Percentiles rank a stretch among this genome's conserved stretches.
These are phyloP conservation scores for Berberis thunbergii DNA, from an alignment of 164 flowering plant species.

Conservation along the genomic window DNA sequence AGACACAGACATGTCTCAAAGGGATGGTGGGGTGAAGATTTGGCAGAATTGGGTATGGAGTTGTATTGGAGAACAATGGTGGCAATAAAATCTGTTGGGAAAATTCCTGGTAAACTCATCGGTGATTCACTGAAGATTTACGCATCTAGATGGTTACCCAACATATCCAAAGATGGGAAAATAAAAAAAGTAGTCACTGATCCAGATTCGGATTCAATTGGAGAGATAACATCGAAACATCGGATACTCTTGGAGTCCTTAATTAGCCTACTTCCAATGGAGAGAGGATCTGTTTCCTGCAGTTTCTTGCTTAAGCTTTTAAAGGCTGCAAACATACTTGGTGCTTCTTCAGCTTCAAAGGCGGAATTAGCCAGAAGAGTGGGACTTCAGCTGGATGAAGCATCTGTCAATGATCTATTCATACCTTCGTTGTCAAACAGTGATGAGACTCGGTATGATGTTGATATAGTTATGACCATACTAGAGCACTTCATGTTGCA, in stretches of 20 bases:
- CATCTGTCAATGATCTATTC: constrained; percentile 59
- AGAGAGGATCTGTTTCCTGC: constrained; percentile 68
- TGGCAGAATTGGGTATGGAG: constrained; percentile 71
- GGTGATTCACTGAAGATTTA: constrained; percentile 78
- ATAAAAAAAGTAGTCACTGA: constrained; percentile 14
- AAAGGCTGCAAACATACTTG: constrained; percentile 64
- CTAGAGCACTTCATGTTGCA: too few relatives aligned
- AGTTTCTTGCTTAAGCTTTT: constrained; percentile 72
- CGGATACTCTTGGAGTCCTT: constrained; percentile 76
- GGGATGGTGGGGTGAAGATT: constrained; percentile 92
- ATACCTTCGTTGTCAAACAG: constrained; percentile 50
- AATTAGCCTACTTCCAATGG: constrained; percentile 72
- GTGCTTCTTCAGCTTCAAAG: constrained; percentile 65
- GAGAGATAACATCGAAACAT: constrained; percentile 39
- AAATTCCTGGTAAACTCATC: constrained; percentile 45
- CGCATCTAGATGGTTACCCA: constrained; percentile 75
- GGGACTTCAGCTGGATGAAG: constrained; percentile 83
- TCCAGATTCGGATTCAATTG: constrained; percentile 28
- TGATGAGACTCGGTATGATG: constrained; percentile 16
- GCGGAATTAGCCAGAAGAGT: constrained; percentile 71
- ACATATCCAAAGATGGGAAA: constrained; percentile 34
- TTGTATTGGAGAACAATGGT: constrained; percentile 76
- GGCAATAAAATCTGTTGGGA: constrained; percentile 62
- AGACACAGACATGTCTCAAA: constrained; percentile 19
- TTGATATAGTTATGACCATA: too few relatives aligned